Conservation (phyloP, 1,139 yeast genomes). For the Williopsis jadinii region DNA sequence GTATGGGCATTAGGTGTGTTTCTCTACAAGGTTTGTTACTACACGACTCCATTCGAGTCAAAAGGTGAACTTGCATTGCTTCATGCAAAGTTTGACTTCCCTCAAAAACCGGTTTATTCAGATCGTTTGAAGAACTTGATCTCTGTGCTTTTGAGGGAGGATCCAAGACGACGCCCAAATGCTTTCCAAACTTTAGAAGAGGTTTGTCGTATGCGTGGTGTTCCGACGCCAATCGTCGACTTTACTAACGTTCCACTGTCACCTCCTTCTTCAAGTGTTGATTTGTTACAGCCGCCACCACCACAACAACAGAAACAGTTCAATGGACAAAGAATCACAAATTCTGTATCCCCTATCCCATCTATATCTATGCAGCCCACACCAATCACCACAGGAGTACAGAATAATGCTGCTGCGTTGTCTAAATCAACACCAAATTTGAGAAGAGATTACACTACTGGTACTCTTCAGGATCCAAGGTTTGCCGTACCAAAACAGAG, state of each 20-base stretch:
- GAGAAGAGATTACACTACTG: no score
- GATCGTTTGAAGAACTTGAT: constrained; percentile 50
- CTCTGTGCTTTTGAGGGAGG: constrained; percentile 55
- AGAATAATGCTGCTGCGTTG: no score
- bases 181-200: constrained; percentile 64
- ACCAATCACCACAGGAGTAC: not conserved
- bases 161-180: constrained; percentile 68
- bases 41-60: constrained; percentile 90
- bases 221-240: constrained; percentile 40
- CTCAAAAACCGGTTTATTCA: constrained; percentile 40
- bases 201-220: constrained; percentile 51
- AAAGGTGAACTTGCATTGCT: constrained; percentile 64
- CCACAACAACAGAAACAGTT: constrained; percentile 1
- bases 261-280: no score
- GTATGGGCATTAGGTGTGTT: constrained; percentile 96
- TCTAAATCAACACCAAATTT: no score
- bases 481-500: no score
- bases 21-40: constrained; percentile 84
- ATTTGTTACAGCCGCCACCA: constrained; percentile 1
- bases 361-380: not conserved
- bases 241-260: constrained; percentile 14
- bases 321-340: not conserved
- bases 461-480: no score
- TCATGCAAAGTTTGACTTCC: constrained; percentile 55
- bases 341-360: not conserved